These are phyloP conservation scores for Neurospora sp. DNA, from an alignment of 495 filamentous ascomycete species.

Conservation along the genomic window DNA sequence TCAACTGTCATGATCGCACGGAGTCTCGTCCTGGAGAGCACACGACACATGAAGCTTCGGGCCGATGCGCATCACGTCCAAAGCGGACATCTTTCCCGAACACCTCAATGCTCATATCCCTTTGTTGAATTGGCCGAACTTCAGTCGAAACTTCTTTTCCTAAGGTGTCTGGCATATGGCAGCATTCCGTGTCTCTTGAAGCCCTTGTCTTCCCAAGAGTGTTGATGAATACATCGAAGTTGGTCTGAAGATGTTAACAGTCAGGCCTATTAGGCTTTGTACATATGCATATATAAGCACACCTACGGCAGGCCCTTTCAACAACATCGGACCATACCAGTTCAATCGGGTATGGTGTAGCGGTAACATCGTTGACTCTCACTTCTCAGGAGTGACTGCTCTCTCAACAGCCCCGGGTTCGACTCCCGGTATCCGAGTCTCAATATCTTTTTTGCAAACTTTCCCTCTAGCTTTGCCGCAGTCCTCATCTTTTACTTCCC, in stretches of 20 bases:
- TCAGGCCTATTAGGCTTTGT: background rate
- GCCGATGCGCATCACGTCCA: background rate
- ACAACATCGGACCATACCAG: background rate
- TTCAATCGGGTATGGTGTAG: background rate
- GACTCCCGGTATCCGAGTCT: background rate
- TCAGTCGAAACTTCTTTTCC: background rate
- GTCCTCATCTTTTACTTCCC: background rate
- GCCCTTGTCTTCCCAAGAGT: background rate
- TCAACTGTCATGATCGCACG: background rate
- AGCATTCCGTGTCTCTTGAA: background rate
- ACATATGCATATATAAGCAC: background rate
- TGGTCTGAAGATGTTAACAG: background rate
- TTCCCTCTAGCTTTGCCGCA: background rate
- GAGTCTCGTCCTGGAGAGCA: background rate
- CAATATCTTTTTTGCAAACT: background rate
- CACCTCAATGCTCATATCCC: background rate
- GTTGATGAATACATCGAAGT: background rate
- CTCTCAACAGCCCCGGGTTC: background rate
- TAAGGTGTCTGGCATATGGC: background rate
- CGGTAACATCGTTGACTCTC: background rate
- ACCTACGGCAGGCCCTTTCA: accelerated
- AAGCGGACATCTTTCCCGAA: background rate
- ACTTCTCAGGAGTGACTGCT: background rate
- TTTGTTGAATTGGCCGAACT: background rate
- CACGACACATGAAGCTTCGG: background rate